Evolutionary conservation across 805 yeast species (phyloP).

Genomic region (Wickerhamiella siamensis): DNA sequence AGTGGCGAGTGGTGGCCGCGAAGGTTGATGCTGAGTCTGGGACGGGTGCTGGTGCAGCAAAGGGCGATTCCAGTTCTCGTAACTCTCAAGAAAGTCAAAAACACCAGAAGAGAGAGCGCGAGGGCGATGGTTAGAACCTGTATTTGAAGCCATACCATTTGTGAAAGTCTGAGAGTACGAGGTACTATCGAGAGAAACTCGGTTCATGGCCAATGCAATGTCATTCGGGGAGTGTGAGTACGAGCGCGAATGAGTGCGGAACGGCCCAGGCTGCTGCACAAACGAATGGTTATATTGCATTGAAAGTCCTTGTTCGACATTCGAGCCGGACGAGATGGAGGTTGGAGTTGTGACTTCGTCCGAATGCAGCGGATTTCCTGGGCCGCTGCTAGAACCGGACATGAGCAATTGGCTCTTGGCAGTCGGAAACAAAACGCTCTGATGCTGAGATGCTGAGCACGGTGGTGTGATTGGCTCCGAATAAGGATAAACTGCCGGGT

Average conservation of each 20-base stretch:
- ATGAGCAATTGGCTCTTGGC: background rate
- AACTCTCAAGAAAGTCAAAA: constrained; percentile 2
- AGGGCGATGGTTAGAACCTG: background rate
- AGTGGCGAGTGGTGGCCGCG: constrained; percentile 1
- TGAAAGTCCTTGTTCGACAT: background rate
- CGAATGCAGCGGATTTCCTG: background rate
- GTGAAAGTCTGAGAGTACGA: background rate
- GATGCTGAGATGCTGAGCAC: constrained; percentile 1
- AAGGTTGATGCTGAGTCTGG: background rate
- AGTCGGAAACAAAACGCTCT: background rate
- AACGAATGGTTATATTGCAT: background rate
- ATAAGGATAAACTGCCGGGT: background rate
- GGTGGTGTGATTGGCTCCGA: constrained; percentile 3
- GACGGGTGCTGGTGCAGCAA: background rate
- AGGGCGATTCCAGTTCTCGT: constrained; percentile 2
- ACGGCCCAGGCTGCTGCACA: background rate
- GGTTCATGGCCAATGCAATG: background rate
- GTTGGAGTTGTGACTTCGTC: background rate
- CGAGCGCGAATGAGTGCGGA: background rate
- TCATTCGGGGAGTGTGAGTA: constrained; percentile 2
- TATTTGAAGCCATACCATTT: background rate
- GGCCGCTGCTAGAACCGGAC: background rate
- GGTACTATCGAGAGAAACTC: background rate
- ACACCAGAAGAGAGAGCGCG: constrained; percentile 3
- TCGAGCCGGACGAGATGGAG: background rate